Conservation (phyloP, 2,329 filamentous ascomycete species). For the Spiromastix sp. region DNA sequence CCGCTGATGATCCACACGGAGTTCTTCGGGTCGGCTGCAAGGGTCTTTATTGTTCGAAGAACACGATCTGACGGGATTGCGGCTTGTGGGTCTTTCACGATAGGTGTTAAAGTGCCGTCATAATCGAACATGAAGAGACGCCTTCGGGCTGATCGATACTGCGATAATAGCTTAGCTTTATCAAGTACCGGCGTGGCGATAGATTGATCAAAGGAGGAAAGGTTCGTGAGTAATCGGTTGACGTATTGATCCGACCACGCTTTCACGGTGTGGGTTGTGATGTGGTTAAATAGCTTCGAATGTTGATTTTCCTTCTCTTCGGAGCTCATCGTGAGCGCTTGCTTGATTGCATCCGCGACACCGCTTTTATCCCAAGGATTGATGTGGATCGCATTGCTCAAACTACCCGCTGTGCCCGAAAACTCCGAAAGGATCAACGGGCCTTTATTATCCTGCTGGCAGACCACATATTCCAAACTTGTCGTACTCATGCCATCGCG, state of each 20-base stretch:
- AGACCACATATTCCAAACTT: constrained; percentile 86
- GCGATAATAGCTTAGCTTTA: constrained; percentile 56
- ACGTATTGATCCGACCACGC: constrained; percentile 75
- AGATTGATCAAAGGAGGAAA: constrained; percentile 64
- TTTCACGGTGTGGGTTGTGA: constrained; percentile 76
- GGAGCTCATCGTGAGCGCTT: constrained; percentile 65
- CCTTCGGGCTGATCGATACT: constrained; percentile 64
- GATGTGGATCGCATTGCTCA: constrained; percentile 83
- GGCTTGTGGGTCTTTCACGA: constrained; percentile 81
- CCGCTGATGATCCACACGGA: constrained; percentile 98
- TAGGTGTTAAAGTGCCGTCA: constrained; percentile 90
- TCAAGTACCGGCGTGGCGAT: constrained; percentile 76
- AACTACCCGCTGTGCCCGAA: constrained; percentile 80
- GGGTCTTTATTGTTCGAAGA: constrained; percentile 64
- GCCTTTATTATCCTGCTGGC: constrained; percentile 75
- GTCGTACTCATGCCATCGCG: constrained; percentile 98
- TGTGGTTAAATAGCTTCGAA: constrained; percentile 65
- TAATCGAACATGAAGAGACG: constrained; percentile 98
- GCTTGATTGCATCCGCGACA: constrained; percentile 73
- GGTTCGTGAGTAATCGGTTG: constrained; percentile 65
- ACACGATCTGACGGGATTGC: constrained; percentile 81
- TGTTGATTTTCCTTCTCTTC: constrained; percentile 61
- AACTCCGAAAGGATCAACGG: constrained; percentile 94
- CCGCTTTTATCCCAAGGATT: constrained; percentile 89
- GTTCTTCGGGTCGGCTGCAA: constrained; percentile 73